These are phyloP conservation scores for Dipodascus albidus DNA, from an alignment of 805 yeast species.

Conservation along the genomic window DNA sequence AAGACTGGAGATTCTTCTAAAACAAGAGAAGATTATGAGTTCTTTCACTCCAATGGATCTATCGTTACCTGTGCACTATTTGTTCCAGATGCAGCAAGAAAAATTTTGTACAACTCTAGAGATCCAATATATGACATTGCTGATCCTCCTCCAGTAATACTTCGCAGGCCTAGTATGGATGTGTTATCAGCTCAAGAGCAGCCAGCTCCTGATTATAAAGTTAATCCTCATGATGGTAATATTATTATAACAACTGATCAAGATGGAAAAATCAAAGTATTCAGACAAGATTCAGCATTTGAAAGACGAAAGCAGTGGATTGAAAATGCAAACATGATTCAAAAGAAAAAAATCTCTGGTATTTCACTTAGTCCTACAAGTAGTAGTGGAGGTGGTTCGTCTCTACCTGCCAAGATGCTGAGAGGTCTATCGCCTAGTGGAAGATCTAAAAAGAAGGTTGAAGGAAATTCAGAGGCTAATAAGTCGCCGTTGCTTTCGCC, in stretches of 20 bases:
- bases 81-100: slow-evolving; percentile 63
- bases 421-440: neutral
- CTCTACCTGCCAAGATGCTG: neutral
- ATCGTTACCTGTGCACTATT: slow-evolving; percentile 65
- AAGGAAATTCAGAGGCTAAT: neutral
- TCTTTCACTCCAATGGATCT: slow-evolving; percentile 68
- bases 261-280: slow-evolving; percentile 60
- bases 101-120: slow-evolving; percentile 56
- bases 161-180: slow-evolving; percentile 1
- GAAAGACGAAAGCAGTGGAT: slow-evolving; percentile 16
- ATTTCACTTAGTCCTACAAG: slow-evolving; percentile 3
- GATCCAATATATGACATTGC: slow-evolving; percentile 66
- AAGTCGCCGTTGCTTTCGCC: neutral
- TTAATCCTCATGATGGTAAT: slow-evolving; percentile 17
- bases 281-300: slow-evolving; percentile 67
- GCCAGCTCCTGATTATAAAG: neutral
- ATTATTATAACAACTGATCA: slow-evolving; percentile 72
- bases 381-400: neutral
- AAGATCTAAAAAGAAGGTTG: neutral
- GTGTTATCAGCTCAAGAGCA: neutral
- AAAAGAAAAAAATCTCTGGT: slow-evolving; percentile 13
- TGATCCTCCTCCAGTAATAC: slow-evolving; percentile 22
- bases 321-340: slow-evolving; percentile 9
- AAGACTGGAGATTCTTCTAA: slow-evolving; percentile 8
- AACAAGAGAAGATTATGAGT: slow-evolving; percentile 42